A percentile compares a stretch with the other conserved stretches of the same genome.
Evolutionary conservation across 768 basidiomycete species (phyloP).

Genomic region (Roridomyces roridus): DNA sequence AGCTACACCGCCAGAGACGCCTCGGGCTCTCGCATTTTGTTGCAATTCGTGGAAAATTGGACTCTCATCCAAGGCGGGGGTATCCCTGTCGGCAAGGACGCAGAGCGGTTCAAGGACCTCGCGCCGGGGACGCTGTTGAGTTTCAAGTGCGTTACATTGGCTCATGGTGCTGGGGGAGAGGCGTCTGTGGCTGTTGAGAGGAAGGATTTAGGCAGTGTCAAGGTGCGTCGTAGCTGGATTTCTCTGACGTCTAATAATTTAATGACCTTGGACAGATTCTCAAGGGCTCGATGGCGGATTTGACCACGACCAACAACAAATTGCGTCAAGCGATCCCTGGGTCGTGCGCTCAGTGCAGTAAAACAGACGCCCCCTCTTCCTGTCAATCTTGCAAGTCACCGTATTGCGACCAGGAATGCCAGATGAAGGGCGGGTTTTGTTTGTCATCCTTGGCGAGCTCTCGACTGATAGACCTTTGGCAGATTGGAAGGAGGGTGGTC

Average conservation of each 20-base stretch:
- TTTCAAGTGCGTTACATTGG: conserved; percentile 8
- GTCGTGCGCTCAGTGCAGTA: conserved; percentile 6
- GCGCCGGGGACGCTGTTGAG: conserved; percentile 6
- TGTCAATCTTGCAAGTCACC: conserved; percentile 11
- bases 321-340: conserved; percentile 7
- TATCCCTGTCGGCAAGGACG: background rate
- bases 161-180: background rate
- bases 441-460: background rate
- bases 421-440: conserved; percentile 10
- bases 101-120: conserved; percentile 11
- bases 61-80: background rate
- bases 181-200: conserved; percentile 3
- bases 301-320: conserved; percentile 8
- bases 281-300: conserved; percentile 5
- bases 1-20: conserved; percentile 5
- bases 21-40: background rate
- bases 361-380: background rate
- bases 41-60: conserved; percentile 9
- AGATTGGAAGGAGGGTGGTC: conserved; percentile 14
- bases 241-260: background rate
- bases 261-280: background rate
- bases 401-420: conserved; percentile 12
- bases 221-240: background rate
- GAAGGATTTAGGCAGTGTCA: conserved; percentile 5
- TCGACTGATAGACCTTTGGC: background rate